These are phyloP conservation scores for Xylaria bambusicola DNA, from an alignment of 495 filamentous ascomycete species.

Conservation along the genomic window DNA sequence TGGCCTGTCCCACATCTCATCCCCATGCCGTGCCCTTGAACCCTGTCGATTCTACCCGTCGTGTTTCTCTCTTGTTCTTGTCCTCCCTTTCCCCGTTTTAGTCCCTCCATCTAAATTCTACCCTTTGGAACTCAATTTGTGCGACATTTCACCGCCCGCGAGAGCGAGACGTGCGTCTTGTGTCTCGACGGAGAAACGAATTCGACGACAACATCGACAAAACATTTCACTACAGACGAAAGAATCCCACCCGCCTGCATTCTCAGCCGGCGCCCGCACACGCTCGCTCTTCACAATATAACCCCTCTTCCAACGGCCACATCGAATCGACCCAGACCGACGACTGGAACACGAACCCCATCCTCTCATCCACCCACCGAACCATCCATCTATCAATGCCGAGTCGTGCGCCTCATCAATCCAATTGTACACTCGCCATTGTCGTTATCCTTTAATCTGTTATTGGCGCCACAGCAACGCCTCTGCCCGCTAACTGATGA, in stretches of 20 bases:
- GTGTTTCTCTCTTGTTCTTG: slow-evolving; percentile 13
- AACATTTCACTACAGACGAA: background rate
- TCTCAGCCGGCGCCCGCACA: background rate
- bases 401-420: background rate
- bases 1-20: background rate
- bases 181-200: slow-evolving; percentile 23
- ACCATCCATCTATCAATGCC: background rate
- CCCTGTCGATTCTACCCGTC: slow-evolving; percentile 17
- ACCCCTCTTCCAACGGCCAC: slow-evolving; percentile 3
- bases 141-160: slow-evolving; percentile 24
- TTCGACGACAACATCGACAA: slow-evolving; percentile 7
- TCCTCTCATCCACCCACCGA: too few species aligned
- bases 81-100: slow-evolving; percentile 22
- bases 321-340: too few species aligned
- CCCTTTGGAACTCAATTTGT: slow-evolving; percentile 12
- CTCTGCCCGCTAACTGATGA: background rate
- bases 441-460: background rate
- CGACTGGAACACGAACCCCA: background rate
- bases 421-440: slow-evolving; percentile 6
- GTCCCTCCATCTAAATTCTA: slow-evolving; percentile 20
- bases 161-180: slow-evolving; percentile 24
- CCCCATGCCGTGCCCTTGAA: slow-evolving; percentile 8
- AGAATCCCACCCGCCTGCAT: background rate
- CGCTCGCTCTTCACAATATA: background rate
- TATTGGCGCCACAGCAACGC: background rate